Evolutionary conservation across 495 filamentous ascomycete genomes (phyloP), one percentile per base, ranked within the genome.

Genomic region (Aspergillus sclerotiicarbonarius): DNA sequence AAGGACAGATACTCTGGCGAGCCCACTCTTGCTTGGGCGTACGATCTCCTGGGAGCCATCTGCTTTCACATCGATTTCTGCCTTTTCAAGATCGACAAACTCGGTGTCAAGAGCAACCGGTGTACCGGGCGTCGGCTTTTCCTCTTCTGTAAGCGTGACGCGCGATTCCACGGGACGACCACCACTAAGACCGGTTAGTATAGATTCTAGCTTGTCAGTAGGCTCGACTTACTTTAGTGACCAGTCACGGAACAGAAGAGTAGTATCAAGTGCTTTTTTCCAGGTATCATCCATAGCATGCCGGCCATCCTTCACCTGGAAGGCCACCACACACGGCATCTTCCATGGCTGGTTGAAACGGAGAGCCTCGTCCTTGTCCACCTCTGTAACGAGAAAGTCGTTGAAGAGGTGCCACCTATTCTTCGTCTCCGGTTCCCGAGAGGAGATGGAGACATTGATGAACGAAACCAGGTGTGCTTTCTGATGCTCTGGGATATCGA

Each of bases 351-450:
- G 82, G 35, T 90, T 92, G 65, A 98, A 98, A 13, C 86, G 84
- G 12, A 98, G 75, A 5, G 95, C 95, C 67, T 98, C 92, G 35
- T 89, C 87, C 43, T 80, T 76, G 13, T 86, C 79, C 16, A 96
- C 80, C n/a, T 87, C 83, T 6, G 88, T 83, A 32, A 99, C 94
- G 12, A 95, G 76, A 62, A 99, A 99, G 71, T 99, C 94, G 54
- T 99, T 99, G 72, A 99, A 96, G 5, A 99, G 68, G 65, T 96
- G 90, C 94, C 94, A 99, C 59, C 84, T 84, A 61, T 77, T 83
- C 52, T 84, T 76, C 1, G 67, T 68, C 8, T 84, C 76, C 6
- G 79, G 62, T 6, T 78, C 72, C 1, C 81, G 79, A 10, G 77
- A 76, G 9, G 91, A 90, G 21, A 92, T 83, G 0, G 86, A 88